phyloP scores from a whole-genome alignment of 2,329 filamentous ascomycete genomes.

The Ophiostoma fasciatum region DNA sequence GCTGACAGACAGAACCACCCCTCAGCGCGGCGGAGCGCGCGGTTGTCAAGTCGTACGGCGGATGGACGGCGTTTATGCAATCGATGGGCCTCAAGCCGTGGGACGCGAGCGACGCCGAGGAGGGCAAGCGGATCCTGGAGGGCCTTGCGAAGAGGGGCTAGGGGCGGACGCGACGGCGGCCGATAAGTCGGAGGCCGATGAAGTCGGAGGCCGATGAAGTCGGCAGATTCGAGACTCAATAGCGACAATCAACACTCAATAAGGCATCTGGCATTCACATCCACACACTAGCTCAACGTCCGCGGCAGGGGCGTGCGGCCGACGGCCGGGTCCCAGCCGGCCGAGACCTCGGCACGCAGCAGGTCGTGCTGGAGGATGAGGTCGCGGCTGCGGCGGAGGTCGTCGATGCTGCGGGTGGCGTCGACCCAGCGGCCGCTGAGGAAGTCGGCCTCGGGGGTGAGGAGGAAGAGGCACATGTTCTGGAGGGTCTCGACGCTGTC shows the following conservation, averaged over 20 bases:
- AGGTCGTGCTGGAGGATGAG: not conserved
- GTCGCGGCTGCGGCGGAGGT: not conserved
- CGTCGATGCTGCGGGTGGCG: not conserved
- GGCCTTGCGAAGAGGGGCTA: too few relatives aligned
- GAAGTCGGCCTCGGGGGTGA: not conserved
- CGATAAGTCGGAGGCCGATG: too few relatives aligned
- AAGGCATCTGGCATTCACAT: too few relatives aligned
- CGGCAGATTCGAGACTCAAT: too few relatives aligned
- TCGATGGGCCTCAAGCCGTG: constrained; percentile 3
- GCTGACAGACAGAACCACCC: constrained; percentile 4
- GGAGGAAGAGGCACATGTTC: not conserved
- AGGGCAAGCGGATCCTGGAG: constrained; percentile 2
- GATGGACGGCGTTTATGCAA: constrained; percentile 4
- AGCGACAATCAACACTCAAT: too few relatives aligned
- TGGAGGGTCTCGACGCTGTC: not conserved
- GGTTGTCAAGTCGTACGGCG: constrained; percentile 3
- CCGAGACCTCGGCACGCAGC: not conserved
- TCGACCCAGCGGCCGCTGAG: not conserved
- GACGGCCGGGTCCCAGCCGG: not conserved
- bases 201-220: too few relatives aligned
- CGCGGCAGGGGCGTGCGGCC: not conserved
- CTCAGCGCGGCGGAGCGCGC: constrained; percentile 1
- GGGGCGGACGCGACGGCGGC: too few relatives aligned
- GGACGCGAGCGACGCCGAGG: constrained; percentile 1
- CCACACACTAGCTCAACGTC: not conserved